These are phyloP conservation scores for Lactifluus hygrophoroides DNA, from an alignment of 768 basidiomycete genomes.

Conservation along the genomic window DNA sequence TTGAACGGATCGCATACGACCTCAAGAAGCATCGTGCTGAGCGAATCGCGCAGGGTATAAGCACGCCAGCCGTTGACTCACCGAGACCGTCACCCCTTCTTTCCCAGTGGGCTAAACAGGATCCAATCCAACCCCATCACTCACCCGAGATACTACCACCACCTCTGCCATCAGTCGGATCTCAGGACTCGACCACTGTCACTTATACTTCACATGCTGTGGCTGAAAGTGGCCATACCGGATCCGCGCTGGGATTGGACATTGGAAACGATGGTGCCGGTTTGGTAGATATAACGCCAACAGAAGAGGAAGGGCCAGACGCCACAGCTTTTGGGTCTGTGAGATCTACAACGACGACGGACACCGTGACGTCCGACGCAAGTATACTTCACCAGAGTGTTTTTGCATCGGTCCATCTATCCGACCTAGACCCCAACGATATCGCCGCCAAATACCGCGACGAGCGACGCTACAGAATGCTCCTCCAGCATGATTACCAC, in stretches of 20 bases:
- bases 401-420: conserved; percentile 29
- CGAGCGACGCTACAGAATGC: conserved; percentile 60
- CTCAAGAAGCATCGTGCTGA: conserved; percentile 38
- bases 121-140: conserved; percentile 15
- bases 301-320: neutral
- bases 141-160: conserved; percentile 26
- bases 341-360: neutral
- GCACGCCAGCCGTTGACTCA: conserved; percentile 27
- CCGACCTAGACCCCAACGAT: conserved; percentile 33
- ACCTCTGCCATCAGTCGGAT: conserved; percentile 1
- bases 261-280: neutral
- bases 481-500: conserved; percentile 62
- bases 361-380: conserved; percentile 3
- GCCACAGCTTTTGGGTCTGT: neutral
- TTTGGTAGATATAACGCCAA: neutral
- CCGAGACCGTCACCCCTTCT: conserved; percentile 24
- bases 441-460: conserved; percentile 37
- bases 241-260: neutral
- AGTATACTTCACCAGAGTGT: neutral
- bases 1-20: conserved; percentile 38
- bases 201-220: neutral
- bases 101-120: conserved; percentile 16
- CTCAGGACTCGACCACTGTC: neutral
- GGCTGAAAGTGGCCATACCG: neutral
- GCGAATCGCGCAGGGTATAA: conserved; percentile 24